phyloP scores from a whole-genome alignment of 352 stramenopile genomes.

The Globisporangium emineosum region DNA sequence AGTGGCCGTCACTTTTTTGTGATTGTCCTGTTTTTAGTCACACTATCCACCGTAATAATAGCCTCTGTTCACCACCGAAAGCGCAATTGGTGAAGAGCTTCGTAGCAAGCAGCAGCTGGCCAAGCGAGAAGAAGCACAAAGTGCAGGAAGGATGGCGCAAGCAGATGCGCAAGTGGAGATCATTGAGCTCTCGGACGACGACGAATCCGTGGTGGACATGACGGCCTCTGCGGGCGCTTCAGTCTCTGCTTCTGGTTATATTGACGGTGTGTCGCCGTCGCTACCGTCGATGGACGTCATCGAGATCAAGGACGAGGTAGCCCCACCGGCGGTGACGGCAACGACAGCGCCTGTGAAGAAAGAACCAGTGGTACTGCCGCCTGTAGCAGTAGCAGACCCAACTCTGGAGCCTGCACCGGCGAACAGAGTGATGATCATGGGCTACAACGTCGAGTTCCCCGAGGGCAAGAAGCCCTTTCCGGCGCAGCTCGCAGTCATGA shows the following conservation, averaged over 20 bases:
- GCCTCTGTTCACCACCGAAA: neutral
- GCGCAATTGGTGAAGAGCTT: neutral
- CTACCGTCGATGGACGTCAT: conserved; percentile 3
- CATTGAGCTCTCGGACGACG: conserved; percentile 8
- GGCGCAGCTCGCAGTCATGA: conserved; percentile 86
- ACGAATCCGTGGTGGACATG: neutral
- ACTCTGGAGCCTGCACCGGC: neutral
- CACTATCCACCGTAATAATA: neutral
- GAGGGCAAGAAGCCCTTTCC: conserved; percentile 80
- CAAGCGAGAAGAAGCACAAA: neutral
- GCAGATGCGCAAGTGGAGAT: neutral
- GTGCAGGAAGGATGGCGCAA: neutral
- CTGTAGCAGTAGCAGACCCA: neutral
- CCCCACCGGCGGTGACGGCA: neutral
- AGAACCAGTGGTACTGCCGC: neutral
- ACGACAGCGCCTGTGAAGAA: neutral
- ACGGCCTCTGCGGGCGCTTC: neutral
- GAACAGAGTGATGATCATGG: conserved; percentile 74
- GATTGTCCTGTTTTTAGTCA: neutral
- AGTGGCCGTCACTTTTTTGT: neutral
- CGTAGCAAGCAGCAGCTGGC: neutral
- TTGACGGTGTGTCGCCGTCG: neutral
- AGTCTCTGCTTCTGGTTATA: neutral
- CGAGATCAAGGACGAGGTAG: conserved; percentile 3
- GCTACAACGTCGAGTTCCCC: conserved; percentile 78